These are phyloP conservation scores for Diaporthe ampelina DNA, from an alignment of 2,329 filamentous ascomycete genomes.

Conservation along the genomic window DNA sequence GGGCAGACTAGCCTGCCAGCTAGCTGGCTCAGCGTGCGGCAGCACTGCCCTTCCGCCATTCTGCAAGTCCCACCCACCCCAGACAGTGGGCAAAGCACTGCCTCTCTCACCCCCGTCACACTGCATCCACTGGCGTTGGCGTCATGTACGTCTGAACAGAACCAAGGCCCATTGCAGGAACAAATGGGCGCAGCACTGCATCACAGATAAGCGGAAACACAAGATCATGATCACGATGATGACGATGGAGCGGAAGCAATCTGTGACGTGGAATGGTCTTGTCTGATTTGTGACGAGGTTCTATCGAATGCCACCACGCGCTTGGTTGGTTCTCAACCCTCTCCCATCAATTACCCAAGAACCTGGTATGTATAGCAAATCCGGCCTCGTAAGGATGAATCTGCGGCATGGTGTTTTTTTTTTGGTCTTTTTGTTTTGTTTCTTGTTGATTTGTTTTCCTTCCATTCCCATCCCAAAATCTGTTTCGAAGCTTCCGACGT, in stretches of 20 bases:
- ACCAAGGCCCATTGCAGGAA: background rate
- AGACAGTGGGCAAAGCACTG: constrained; percentile 7
- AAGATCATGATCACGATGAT: too few species aligned
- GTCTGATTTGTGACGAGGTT: constrained; percentile 36
- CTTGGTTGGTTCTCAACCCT: constrained; percentile 12
- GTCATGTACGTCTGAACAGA: background rate
- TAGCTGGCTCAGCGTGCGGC: background rate
- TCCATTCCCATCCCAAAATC: background rate
- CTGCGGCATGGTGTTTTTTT: background rate
- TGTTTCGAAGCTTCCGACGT: background rate
- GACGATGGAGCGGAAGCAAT: background rate
- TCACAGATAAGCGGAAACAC: background rate
- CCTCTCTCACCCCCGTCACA: constrained; percentile 4
- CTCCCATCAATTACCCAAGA: constrained; percentile 39
- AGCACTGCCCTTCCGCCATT: constrained; percentile 24
- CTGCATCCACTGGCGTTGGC: constrained; percentile 10
- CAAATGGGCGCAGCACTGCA: constrained; percentile 20
- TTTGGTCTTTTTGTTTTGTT: constrained; percentile 1
- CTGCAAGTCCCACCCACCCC: background rate
- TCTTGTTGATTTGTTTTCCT: background rate
- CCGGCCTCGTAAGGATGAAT: background rate
- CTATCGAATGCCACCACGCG: constrained; percentile 33
- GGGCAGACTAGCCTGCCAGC: too few species aligned
- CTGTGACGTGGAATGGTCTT: constrained; percentile 29
- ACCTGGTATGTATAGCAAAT: constrained; percentile 7